Percentiles rank a stretch among this genome's conserved stretches.
These are phyloP conservation scores for Populus tomentosa DNA, from an alignment of 441 rosid genomes.

Conservation along the genomic window DNA sequence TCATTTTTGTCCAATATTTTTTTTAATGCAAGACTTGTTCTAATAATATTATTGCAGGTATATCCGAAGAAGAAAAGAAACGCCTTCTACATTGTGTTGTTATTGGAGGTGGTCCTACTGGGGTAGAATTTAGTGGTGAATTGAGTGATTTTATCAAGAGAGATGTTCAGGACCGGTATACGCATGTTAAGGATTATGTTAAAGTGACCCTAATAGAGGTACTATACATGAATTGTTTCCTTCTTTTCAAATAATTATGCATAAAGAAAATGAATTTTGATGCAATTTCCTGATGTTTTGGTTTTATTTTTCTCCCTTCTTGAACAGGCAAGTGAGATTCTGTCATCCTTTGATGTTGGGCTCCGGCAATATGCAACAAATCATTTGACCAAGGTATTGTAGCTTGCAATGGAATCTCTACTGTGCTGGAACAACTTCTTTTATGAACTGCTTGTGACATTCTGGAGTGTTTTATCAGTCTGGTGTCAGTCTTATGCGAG, in stretches of 20 bases:
- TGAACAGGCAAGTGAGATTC: conserved; percentile 75
- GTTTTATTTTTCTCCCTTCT: neutral
- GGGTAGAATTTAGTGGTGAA: conserved; percentile 96
- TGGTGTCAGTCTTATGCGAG: conserved; percentile 73
- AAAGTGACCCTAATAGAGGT: conserved; percentile 93
- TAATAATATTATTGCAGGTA: conserved; percentile 39
- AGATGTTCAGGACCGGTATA: conserved; percentile 68
- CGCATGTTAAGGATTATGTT: conserved; percentile 67
- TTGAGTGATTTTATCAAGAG: conserved; percentile 88
- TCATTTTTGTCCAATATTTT: neutral
- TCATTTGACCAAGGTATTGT: conserved; percentile 68
- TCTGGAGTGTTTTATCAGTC: conserved; percentile 34
- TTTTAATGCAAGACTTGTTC: neutral
- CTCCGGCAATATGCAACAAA: conserved; percentile 73
- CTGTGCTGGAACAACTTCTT: neutral
- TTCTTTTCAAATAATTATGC: neutral
- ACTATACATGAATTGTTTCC: conserved; percentile 2
- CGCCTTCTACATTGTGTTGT: conserved; percentile 81
- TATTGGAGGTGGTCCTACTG: conserved; percentile 95
- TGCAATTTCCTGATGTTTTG: neutral
- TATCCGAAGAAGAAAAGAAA: conserved; percentile 66
- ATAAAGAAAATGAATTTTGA: neutral
- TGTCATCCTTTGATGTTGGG: conserved; percentile 80
- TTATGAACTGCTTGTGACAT: conserved; percentile 7
- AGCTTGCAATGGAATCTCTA: neutral